Evolutionary conservation across 495 filamentous ascomycete genomes (phyloP).

Genomic region (Chlorociboria aeruginascens): DNA sequence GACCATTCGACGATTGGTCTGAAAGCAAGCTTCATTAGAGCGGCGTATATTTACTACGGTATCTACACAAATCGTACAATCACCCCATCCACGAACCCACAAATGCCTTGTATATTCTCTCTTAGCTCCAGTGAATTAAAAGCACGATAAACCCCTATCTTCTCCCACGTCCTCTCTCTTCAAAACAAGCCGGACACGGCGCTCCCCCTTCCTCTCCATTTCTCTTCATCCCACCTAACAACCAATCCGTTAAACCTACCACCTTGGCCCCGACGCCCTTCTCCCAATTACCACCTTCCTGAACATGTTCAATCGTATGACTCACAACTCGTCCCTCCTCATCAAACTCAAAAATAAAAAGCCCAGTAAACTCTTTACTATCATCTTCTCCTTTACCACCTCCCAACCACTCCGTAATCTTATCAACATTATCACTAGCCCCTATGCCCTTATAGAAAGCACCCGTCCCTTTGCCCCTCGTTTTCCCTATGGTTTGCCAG

Average conservation of each 20-base stretch:
- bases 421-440: conserved; percentile 33
- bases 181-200: conserved; percentile 19
- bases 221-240: conserved; percentile 52
- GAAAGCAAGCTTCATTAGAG: conserved; percentile 2
- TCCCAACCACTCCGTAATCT: conserved; percentile 36
- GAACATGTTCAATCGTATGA: conserved; percentile 89
- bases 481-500: conserved; percentile 53
- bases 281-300: conserved; percentile 63
- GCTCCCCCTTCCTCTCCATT: conserved; percentile 19
- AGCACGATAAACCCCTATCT: conserved; percentile 29
- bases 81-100: not conserved
- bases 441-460: conserved; percentile 28
- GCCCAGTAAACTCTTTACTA: conserved; percentile 56
- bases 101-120: not conserved
- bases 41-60: conserved; percentile 6
- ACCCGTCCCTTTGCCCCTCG: conserved; percentile 22
- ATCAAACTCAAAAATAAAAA: conserved; percentile 96
- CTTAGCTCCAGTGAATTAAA: conserved; percentile 19
- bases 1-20: no score
- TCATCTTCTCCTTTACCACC: conserved; percentile 23
- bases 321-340: conserved; percentile 68
- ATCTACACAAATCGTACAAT: conserved; percentile 1
- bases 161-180: conserved; percentile 34
- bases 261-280: conserved; percentile 52
- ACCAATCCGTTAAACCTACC: conserved; percentile 79